phyloP scores from a whole-genome alignment of 345 rosid genomes.

The Gossypium rotundifolium region DNA sequence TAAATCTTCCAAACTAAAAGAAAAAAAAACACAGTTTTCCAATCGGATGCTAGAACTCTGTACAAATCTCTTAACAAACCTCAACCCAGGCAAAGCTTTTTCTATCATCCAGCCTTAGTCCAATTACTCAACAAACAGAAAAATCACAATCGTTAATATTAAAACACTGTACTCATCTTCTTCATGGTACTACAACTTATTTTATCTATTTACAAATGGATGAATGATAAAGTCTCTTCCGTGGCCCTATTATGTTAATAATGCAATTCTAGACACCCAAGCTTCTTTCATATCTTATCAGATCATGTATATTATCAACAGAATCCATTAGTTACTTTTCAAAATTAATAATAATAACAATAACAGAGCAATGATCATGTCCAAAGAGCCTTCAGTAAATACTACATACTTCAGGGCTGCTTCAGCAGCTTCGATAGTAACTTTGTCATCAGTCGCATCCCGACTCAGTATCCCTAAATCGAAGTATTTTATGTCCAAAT shows the following conservation, averaged over 20 bases:
- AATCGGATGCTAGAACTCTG: neutral
- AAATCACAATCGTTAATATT: neutral
- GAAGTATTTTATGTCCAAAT: slow-evolving; percentile 80
- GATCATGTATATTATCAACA: neutral
- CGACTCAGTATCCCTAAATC: slow-evolving; percentile 90
- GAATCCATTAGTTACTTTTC: neutral
- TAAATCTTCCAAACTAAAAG: neutral
- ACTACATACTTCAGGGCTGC: slow-evolving; percentile 73
- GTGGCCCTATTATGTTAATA: neutral
- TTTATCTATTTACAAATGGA: neutral
- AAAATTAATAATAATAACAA: neutral
- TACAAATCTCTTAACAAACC: neutral
- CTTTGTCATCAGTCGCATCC: slow-evolving; percentile 79
- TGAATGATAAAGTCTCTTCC: neutral
- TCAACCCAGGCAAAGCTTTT: neutral
- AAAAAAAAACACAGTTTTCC: neutral
- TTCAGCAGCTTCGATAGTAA: slow-evolving; percentile 78
- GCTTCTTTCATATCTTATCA: neutral
- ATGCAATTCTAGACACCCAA: neutral
- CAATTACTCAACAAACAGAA: neutral
- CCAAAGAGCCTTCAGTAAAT: neutral
- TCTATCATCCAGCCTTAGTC: neutral
- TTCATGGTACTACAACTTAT: neutral
- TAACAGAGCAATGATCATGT: neutral
- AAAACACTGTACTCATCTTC: neutral